Evolutionary conservation across 257 asterid species (phyloP).

Genomic region (Solanum neorickii): DNA sequence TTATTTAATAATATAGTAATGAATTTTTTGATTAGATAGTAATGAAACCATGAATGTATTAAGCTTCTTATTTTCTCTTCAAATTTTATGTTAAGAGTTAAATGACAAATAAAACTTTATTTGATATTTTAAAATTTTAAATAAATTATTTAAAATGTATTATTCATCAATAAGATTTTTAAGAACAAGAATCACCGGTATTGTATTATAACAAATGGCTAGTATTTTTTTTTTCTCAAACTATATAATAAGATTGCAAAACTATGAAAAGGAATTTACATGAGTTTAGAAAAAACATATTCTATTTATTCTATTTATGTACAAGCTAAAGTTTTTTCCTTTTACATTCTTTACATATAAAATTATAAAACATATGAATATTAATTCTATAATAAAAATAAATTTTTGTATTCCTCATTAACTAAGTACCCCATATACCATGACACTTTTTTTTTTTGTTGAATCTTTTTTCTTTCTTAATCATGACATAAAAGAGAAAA

Average conservation of each 20-base stretch:
- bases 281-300: too few relatives aligned
- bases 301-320: too few relatives aligned
- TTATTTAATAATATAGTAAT: not conserved
- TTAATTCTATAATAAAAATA: too few relatives aligned
- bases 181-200: not conserved
- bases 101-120: not conserved
- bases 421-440: conserved; percentile 10
- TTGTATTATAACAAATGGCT: not conserved
- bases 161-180: not conserved
- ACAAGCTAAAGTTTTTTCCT: too few relatives aligned
- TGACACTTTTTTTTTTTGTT: not conserved
- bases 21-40: not conserved
- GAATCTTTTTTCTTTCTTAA: not conserved
- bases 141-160: not conserved
- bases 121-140: not conserved
- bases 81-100: not conserved
- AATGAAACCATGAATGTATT: not conserved
- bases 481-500: not conserved
- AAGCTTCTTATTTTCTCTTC: too few relatives aligned
- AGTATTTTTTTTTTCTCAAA: not conserved
- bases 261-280: too few relatives aligned
- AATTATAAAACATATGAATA: not conserved
- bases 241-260: not conserved
- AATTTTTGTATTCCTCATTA: not conserved
- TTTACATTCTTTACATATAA: too few relatives aligned